These are phyloP conservation scores for Dalbergia oliveri DNA, from an alignment of 306 rosid species.

Conservation along the genomic window DNA sequence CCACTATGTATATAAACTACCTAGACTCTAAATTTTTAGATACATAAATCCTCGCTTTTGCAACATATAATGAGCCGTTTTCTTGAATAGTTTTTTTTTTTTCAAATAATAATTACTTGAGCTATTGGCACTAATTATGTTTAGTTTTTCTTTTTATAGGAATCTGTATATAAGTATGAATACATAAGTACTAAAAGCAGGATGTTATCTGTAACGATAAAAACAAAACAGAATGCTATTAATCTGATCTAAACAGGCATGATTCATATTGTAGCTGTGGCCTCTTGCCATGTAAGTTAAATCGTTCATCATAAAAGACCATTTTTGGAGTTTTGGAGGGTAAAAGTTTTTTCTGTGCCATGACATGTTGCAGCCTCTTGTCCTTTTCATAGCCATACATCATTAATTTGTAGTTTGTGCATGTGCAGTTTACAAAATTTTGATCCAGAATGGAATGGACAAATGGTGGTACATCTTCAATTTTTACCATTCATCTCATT, in stretches of 20 bases:
- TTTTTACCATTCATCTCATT: not conserved
- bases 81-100: too few relatives aligned
- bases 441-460: not conserved
- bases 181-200: not conserved
- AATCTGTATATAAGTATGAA: not conserved
- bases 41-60: too few relatives aligned
- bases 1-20: too few relatives aligned
- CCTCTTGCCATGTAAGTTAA: not conserved
- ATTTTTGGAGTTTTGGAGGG: not conserved
- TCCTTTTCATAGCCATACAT: not conserved
- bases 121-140: not conserved
- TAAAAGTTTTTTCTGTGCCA: not conserved
- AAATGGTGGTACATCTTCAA: not conserved
- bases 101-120: not conserved
- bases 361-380: conserved; percentile 3
- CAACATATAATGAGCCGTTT: not conserved
- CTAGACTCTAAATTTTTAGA: too few relatives aligned
- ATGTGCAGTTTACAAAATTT: not conserved
- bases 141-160: not conserved
- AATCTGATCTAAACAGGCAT: too few relatives aligned
- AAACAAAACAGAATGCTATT: not conserved
- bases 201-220: not conserved
- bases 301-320: conserved; percentile 1
- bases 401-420: not conserved
- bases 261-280: not conserved